Conservation (phyloP, 306 rosid species). For the Sechiopsis laciniata region DNA sequence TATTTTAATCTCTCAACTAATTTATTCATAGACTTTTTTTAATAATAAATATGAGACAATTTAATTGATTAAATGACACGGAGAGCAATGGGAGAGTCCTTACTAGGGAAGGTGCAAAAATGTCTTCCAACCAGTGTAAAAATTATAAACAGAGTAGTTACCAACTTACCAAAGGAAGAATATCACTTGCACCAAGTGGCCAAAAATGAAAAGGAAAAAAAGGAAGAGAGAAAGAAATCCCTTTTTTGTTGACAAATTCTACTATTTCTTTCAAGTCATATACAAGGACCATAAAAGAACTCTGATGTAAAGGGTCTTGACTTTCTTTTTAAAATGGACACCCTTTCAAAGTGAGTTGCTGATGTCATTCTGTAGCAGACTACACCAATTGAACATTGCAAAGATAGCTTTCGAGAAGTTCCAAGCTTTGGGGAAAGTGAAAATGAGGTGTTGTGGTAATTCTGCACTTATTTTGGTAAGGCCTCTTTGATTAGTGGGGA, state of each 20-base stretch:
- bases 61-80: neutral
- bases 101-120: neutral
- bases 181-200: neutral
- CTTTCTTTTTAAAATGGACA: neutral
- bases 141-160: neutral
- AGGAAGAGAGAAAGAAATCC: too few species aligned
- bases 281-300: neutral
- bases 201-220: neutral
- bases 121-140: neutral
- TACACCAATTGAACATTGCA: neutral
- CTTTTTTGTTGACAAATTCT: neutral
- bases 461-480: neutral
- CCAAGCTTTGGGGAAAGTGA: neutral
- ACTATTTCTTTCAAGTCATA: neutral
- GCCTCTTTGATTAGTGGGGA: neutral
- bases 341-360: neutral
- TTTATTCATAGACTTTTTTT: too few species aligned
- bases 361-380: neutral
- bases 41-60: neutral
- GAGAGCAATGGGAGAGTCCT: neutral
- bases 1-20: too few species aligned
- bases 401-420: conserved; percentile 5
- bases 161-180: neutral
- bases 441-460: neutral
- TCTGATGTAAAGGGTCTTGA: neutral